A percentile compares a stretch with the other conserved stretches of the same genome.
phyloP scores from a whole-genome alignment of 768 basidiomycete species.

The Flagelloscypha sp. region DNA sequence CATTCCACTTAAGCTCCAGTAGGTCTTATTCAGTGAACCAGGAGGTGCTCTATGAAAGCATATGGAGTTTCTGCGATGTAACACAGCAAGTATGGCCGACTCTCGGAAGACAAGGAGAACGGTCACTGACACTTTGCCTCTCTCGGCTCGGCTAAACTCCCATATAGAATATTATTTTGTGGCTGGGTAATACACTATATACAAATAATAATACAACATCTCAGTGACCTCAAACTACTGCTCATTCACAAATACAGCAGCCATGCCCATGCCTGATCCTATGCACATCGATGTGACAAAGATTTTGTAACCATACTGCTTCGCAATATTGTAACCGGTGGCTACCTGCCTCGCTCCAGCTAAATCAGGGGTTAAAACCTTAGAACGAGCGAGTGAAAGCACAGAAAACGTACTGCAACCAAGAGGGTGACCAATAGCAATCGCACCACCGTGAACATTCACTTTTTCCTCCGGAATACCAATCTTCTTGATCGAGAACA shows the following conservation, averaged over 20 bases:
- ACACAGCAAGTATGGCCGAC: too few relatives aligned
- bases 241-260: conserved; percentile 78
- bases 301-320: conserved; percentile 64
- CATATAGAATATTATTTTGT: too few relatives aligned
- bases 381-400: conserved; percentile 3
- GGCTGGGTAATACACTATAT: too few relatives aligned
- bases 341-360: conserved; percentile 85
- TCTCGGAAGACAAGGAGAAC: too few relatives aligned
- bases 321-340: conserved; percentile 75
- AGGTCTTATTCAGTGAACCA: too few relatives aligned
- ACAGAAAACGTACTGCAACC: conserved; percentile 57
- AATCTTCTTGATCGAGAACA: conserved; percentile 63
- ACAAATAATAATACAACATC: too few relatives aligned
- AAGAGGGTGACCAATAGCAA: conserved; percentile 84
- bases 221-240: conserved; percentile 40
- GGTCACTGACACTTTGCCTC: too few relatives aligned
- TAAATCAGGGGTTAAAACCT: conserved; percentile 17
- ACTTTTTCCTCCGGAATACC: conserved; percentile 72
- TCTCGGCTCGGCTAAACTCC: too few relatives aligned
- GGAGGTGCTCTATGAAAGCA: too few relatives aligned
- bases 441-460: conserved; percentile 82
- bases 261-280: conserved; percentile 88
- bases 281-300: conserved; percentile 92
- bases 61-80: too few relatives aligned
- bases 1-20: too few relatives aligned